A percentile compares a stretch with the other conserved stretches of the same genome.
Evolutionary conservation across 495 filamentous ascomycete species (phyloP).

Genomic region (Hyaloscypha variabilis): DNA sequence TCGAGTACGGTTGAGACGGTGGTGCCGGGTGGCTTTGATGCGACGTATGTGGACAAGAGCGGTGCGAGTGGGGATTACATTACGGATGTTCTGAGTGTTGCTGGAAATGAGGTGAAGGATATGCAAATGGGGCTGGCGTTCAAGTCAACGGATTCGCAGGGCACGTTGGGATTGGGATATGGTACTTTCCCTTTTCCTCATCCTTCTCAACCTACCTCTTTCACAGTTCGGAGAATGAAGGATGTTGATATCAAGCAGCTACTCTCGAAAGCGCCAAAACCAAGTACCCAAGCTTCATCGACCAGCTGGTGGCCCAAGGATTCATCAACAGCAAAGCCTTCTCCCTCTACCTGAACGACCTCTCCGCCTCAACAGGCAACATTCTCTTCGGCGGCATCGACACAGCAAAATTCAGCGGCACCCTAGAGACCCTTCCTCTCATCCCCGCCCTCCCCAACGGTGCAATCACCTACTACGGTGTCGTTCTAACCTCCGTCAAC

Average conservation of each 20-base stretch:
- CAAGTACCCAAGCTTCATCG: slow-evolving; percentile 77
- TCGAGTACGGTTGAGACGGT: slow-evolving; percentile 31
- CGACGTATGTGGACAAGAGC: slow-evolving; percentile 79
- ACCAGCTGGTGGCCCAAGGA: slow-evolving; percentile 66
- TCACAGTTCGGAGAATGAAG: slow-evolving; percentile 56
- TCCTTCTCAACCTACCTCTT: slow-evolving; percentile 50
- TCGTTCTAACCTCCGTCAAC: slow-evolving; percentile 57
- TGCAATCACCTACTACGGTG: slow-evolving; percentile 28
- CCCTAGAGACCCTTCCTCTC: slow-evolving; percentile 72
- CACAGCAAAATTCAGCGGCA: slow-evolving; percentile 78
- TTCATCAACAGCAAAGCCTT: slow-evolving; percentile 83
- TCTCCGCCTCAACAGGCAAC: slow-evolving; percentile 66
- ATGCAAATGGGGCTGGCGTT: slow-evolving; percentile 87
- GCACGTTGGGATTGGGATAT: slow-evolving; percentile 85
- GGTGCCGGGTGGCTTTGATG: slow-evolving; percentile 61
- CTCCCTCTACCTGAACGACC: slow-evolving; percentile 74
- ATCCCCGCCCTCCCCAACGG: slow-evolving; percentile 13
- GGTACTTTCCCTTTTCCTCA: not conserved
- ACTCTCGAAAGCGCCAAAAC: slow-evolving; percentile 35
- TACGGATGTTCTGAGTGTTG: slow-evolving; percentile 74
- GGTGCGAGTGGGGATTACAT: slow-evolving; percentile 71
- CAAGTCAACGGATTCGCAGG: slow-evolving; percentile 65
- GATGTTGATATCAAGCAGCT: not conserved
- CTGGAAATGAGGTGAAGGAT: slow-evolving; percentile 59
- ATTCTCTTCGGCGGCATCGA: slow-evolving; percentile 94